Conservation (phyloP, 1,139 yeast genomes). For the Geotrichum europaeum region DNA sequence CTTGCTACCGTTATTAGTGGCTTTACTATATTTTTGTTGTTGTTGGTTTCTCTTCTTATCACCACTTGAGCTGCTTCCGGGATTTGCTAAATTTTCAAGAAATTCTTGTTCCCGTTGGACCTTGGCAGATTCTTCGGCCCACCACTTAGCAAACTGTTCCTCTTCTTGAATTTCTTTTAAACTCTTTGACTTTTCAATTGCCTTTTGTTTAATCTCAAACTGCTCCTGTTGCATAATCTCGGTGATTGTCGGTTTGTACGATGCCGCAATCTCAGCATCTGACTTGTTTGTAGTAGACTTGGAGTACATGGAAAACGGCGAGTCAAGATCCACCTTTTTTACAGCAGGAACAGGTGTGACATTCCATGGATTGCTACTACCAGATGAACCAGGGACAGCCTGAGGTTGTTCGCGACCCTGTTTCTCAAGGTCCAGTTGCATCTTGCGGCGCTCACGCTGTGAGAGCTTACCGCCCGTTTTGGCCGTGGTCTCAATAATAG, state of each 20-base stretch:
- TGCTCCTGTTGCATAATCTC: constrained; percentile 47
- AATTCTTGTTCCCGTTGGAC: constrained; percentile 39
- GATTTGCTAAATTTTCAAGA: constrained; percentile 5
- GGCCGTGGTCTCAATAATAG: constrained; percentile 8
- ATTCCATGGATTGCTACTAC: constrained; percentile 22
- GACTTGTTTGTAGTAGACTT: constrained; percentile 4
- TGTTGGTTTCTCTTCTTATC: neutral
- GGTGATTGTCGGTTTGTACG: constrained; percentile 29
- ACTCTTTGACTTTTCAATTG: constrained; percentile 38
- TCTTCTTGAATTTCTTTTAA: constrained; percentile 70
- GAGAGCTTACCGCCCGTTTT: constrained; percentile 34
- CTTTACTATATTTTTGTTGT: neutral
- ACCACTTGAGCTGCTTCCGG: neutral
- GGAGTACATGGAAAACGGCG: constrained; percentile 12
- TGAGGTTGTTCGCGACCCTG: constrained; percentile 3
- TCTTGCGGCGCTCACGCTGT: constrained; percentile 48
- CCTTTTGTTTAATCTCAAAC: constrained; percentile 39
- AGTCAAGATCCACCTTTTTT: neutral
- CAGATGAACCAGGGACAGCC: constrained; percentile 9
- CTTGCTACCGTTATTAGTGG: neutral
- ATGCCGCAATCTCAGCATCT: constrained; percentile 13
- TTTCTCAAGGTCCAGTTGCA: constrained; percentile 22
- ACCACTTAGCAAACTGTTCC: constrained; percentile 76
- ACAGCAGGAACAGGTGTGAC: constrained; percentile 14
- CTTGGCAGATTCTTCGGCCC: constrained; percentile 62